phyloP scores from a whole-genome alignment of 257 asterid species.

The Lycium barbarum region DNA sequence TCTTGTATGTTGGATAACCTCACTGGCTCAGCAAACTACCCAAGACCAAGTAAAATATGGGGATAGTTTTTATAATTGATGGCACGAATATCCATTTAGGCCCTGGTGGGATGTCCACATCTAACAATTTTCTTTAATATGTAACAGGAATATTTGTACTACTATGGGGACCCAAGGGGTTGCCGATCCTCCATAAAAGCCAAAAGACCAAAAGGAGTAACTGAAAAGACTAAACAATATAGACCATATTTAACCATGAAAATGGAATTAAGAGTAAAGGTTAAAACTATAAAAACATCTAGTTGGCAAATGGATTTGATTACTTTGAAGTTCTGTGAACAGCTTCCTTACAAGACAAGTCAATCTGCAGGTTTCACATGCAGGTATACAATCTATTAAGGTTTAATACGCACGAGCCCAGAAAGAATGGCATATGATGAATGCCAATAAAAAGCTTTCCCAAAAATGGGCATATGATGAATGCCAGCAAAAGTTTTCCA shows the following conservation, averaged over 20 bases:
- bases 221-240: not conserved
- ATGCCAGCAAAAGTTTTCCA: slow-evolving; percentile 10
- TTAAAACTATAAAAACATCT: slow-evolving; percentile 15
- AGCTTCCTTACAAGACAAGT: not conserved
- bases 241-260: slow-evolving; percentile 14
- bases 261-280: not conserved
- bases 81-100: not conserved
- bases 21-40: slow-evolving; percentile 15
- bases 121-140: slow-evolving; percentile 8
- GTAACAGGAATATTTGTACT: not conserved
- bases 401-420: not conserved
- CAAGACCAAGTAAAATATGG: slow-evolving; percentile 19
- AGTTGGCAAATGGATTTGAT: slow-evolving; percentile 2
- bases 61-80: not conserved
- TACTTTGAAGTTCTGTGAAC: not conserved
- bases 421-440: slow-evolving; percentile 15
- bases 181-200: not conserved
- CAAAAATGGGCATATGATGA: not conserved
- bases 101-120: not conserved
- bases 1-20: not conserved
- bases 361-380: slow-evolving; percentile 11
- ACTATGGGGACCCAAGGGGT: not conserved
- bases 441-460: not conserved
- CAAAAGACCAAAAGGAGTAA: slow-evolving; percentile 16
- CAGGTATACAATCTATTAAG: not conserved